Conservation (phyloP, 2,329 filamentous ascomycete species). For the Rutstroemia sp. region DNA sequence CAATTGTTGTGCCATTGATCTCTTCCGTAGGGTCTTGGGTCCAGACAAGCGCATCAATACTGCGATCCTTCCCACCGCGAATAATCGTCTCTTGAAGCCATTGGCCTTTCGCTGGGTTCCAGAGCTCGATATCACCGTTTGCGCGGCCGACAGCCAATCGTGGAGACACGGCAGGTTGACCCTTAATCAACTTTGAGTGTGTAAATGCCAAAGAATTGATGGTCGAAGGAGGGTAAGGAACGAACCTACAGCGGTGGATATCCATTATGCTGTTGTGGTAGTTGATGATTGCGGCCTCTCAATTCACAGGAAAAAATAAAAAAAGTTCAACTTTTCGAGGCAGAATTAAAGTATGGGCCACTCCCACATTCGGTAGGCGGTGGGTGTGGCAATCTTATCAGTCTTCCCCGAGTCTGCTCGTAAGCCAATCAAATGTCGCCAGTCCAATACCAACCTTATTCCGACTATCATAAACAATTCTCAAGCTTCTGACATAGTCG, state of each 20-base stretch:
- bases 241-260: constrained; percentile 93
- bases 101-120: constrained; percentile 68
- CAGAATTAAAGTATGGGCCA: neutral
- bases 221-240: constrained; percentile 81
- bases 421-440: no score
- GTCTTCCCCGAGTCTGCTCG: no score
- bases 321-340: constrained; percentile 8
- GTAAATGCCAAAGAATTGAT: constrained; percentile 96
- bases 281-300: neutral
- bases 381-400: neutral
- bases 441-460: no score
- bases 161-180: constrained; percentile 49
- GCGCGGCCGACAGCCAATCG: constrained; percentile 84
- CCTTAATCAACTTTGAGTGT: constrained; percentile 51
- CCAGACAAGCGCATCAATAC: constrained; percentile 88
- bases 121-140: constrained; percentile 96
- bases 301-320: constrained; percentile 2
- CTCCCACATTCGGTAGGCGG: neutral
- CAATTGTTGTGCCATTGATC: constrained; percentile 48
- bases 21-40: constrained; percentile 75
- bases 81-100: constrained; percentile 92
- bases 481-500: no score
- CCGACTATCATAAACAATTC: no score
- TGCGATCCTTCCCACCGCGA: constrained; percentile 73
- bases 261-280: constrained; percentile 55